phyloP scores from a whole-genome alignment of 2,329 filamentous ascomycete species.

The Domatiomyces catenatus region DNA sequence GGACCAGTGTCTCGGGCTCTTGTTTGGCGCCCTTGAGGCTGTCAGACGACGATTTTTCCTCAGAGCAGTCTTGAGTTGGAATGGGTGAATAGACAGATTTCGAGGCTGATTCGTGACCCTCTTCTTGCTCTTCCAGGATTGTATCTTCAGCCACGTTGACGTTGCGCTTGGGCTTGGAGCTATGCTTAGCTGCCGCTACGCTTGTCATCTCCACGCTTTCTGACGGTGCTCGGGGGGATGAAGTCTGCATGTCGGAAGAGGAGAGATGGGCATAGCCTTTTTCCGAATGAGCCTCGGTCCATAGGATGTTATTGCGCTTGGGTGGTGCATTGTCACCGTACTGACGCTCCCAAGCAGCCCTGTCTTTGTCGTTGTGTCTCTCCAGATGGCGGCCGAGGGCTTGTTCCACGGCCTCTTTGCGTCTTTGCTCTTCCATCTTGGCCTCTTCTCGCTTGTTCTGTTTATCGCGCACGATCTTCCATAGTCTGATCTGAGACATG shows the following conservation, averaged over 20 bases:
- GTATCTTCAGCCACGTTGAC: slow-evolving; percentile 13
- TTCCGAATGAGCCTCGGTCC: slow-evolving; percentile 28
- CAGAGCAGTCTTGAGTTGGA: background rate
- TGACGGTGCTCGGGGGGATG: slow-evolving; percentile 1
- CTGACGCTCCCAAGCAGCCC: slow-evolving; percentile 55
- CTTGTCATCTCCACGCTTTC: slow-evolving; percentile 12
- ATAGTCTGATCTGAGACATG: slow-evolving; percentile 71
- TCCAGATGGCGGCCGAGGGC: slow-evolving; percentile 48
- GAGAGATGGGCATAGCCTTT: slow-evolving; percentile 19
- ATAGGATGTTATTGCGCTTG: slow-evolving; percentile 34
- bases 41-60: background rate
- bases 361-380: slow-evolving; percentile 29
- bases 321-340: slow-evolving; percentile 48
- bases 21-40: background rate
- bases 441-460: slow-evolving; percentile 31
- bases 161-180: slow-evolving; percentile 11
- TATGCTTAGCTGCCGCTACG: slow-evolving; percentile 3
- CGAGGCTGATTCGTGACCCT: slow-evolving; percentile 23
- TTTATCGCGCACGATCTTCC: slow-evolving; percentile 56
- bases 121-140: slow-evolving; percentile 15
- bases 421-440: slow-evolving; percentile 39
- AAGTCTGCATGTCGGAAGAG: slow-evolving; percentile 4
- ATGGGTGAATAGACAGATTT: slow-evolving; percentile 25
- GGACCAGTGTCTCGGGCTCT: background rate
- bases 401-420: slow-evolving; percentile 49